These are phyloP conservation scores for Exophiala oligosperma DNA, from an alignment of 2,329 filamentous ascomycete species.

Conservation along the genomic window DNA sequence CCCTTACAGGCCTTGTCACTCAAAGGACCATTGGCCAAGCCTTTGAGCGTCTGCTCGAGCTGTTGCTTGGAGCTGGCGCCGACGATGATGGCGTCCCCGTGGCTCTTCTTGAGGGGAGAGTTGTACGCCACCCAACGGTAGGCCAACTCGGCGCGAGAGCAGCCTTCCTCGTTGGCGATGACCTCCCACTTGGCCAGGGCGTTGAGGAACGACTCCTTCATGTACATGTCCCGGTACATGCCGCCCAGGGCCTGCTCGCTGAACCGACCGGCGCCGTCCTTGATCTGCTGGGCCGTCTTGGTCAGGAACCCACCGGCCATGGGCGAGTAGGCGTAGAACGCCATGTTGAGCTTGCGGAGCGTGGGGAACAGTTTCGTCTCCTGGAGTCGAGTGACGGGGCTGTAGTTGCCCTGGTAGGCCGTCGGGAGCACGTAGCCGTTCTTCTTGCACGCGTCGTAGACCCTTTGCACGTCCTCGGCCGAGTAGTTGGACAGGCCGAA, in stretches of 20 bases:
- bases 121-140: constrained; percentile 39
- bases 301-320: constrained; percentile 40
- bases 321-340: constrained; percentile 33
- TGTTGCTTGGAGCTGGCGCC: constrained; percentile 37
- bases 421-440: constrained; percentile 38
- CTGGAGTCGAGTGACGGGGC: constrained; percentile 36
- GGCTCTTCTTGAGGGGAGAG: constrained; percentile 31
- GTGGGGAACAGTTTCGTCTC: constrained; percentile 40
- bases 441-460: constrained; percentile 36
- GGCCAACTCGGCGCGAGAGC: constrained; percentile 37
- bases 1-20: constrained; percentile 26
- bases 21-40: constrained; percentile 36
- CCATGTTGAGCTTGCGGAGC: constrained; percentile 35
- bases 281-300: constrained; percentile 33
- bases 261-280: constrained; percentile 34
- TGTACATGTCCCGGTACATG: constrained; percentile 30
- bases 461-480: constrained; percentile 33
- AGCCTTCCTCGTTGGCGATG: constrained; percentile 28
- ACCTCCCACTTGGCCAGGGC: constrained; percentile 36
- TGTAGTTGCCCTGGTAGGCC: constrained; percentile 45
- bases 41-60: constrained; percentile 32
- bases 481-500: constrained; percentile 43
- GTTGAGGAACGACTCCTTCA: constrained; percentile 30
- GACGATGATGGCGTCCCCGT: constrained; percentile 36
- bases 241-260: constrained; percentile 31